Evolutionary conservation across 192 early-diverging fungal species (phyloP).

Genomic region (Powellomyces hirtus): DNA sequence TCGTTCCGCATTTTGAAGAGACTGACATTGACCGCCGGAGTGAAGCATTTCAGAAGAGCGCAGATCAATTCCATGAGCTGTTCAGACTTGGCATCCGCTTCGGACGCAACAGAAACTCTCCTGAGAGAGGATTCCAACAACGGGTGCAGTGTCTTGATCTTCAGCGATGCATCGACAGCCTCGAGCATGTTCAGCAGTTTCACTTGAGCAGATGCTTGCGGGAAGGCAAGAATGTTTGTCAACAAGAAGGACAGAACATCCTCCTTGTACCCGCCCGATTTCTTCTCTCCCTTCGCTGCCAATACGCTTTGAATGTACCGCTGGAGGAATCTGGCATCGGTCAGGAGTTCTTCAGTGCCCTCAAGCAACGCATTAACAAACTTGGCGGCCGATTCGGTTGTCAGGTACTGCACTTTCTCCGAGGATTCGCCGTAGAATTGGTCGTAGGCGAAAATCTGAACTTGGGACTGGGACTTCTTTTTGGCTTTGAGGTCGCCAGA

Average conservation of each 20-base stretch:
- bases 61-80: conserved; percentile 1
- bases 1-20: conserved; percentile 39
- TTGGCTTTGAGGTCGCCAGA: conserved; percentile 5
- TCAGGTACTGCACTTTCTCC: conserved; percentile 57
- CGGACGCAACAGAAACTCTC: not conserved
- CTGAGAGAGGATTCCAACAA: conserved; percentile 55
- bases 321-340: conserved; percentile 42
- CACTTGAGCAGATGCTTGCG: conserved; percentile 28
- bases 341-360: conserved; percentile 42
- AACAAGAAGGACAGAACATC: conserved; percentile 46
- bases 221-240: conserved; percentile 41
- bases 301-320: conserved; percentile 30
- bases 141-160: conserved; percentile 60
- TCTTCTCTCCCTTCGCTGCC: conserved; percentile 3
- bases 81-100: not conserved
- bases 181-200: conserved; percentile 48
- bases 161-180: conserved; percentile 50
- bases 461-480: conserved; percentile 2
- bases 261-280: conserved; percentile 16
- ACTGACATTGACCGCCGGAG: conserved; percentile 33
- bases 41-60: conserved; percentile 57
- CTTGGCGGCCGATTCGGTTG: conserved; percentile 35
- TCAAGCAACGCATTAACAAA: conserved; percentile 53
- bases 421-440: conserved; percentile 50
- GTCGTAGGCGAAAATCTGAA: conserved; percentile 56